A percentile compares a stretch with the other conserved stretches of the same genome.
Conservation (phyloP, 345 rosid genomes). For the Iberis pinnata region DNA sequence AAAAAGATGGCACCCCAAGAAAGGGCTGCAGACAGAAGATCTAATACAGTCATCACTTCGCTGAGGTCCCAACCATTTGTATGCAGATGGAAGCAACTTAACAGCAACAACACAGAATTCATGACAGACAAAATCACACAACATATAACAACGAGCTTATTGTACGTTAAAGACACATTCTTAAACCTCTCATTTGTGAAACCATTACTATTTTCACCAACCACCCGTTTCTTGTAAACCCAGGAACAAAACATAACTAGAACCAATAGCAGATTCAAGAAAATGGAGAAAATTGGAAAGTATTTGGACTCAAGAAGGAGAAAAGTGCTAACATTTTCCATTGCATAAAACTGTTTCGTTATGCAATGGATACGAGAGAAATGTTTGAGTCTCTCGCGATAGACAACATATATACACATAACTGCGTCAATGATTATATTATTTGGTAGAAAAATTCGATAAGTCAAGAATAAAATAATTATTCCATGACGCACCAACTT, state of each 20-base stretch:
- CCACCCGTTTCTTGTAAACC: conserved; percentile 29
- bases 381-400: conserved; percentile 13
- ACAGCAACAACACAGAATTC: conserved; percentile 36
- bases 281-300: conserved; percentile 41
- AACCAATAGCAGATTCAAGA: conserved; percentile 43
- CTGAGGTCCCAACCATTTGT: conserved; percentile 43
- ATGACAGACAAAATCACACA: conserved; percentile 44
- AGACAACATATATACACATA: conserved; percentile 1
- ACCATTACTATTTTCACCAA: conserved; percentile 13
- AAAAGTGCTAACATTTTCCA: conserved; percentile 15
- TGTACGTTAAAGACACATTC: conserved; percentile 23
- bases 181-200: conserved; percentile 27
- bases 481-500: not conserved
- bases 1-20: conserved; percentile 55
- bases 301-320: conserved; percentile 34
- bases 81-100: conserved; percentile 55
- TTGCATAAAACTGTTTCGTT: conserved; percentile 15
- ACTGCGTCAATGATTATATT: conserved; percentile 22
- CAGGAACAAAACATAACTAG: conserved; percentile 29
- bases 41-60: conserved; percentile 32
- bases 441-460: not conserved
- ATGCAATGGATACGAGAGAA: conserved; percentile 5
- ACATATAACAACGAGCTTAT: conserved; percentile 42
- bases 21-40: conserved; percentile 48
- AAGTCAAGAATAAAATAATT: not conserved